These are phyloP conservation scores for Helichrysum umbraculigerum DNA, from an alignment of 129 eudicot species.

Conservation along the genomic window DNA sequence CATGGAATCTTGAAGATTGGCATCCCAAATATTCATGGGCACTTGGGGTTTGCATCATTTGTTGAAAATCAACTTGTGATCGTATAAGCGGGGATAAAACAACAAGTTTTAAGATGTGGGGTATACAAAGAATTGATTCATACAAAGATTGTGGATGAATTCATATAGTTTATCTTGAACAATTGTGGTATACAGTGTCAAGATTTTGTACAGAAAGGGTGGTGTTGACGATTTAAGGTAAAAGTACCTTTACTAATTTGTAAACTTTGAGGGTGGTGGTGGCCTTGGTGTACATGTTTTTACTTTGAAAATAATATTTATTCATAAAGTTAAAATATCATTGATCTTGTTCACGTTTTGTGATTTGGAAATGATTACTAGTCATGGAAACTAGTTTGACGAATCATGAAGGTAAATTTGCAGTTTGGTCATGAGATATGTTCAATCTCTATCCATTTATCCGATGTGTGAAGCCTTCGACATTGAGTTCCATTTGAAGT, in stretches of 20 bases:
- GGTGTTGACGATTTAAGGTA: constrained; percentile 19
- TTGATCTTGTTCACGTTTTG: background rate
- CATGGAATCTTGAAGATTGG: constrained; percentile 11
- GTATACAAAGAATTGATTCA: constrained; percentile 15
- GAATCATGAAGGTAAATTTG: background rate
- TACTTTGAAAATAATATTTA: constrained; percentile 25
- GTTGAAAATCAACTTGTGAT: background rate
- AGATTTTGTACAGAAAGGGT: constrained; percentile 35
- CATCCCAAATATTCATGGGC: constrained; percentile 4
- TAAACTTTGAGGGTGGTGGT: constrained; percentile 25
- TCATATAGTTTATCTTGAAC: constrained; percentile 15
- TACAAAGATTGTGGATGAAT: constrained; percentile 30
- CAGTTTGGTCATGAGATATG: background rate
- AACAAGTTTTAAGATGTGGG: constrained; percentile 10
- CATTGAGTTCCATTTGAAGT: background rate
- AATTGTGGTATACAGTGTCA: constrained; percentile 18
- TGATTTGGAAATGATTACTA: background rate
- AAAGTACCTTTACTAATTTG: constrained; percentile 21
- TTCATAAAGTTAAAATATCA: background rate
- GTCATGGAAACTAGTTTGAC: background rate
- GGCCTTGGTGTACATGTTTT: constrained; percentile 19
- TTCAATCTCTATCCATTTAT: no score
- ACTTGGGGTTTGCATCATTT: background rate
- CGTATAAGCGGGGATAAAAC: constrained; percentile 23
- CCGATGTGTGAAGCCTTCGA: no score